Evolutionary conservation across 805 yeast genomes (phyloP), one percentile per base, ranked within the genome.

Genomic region (Maudiozyma serrabonitensis): DNA sequence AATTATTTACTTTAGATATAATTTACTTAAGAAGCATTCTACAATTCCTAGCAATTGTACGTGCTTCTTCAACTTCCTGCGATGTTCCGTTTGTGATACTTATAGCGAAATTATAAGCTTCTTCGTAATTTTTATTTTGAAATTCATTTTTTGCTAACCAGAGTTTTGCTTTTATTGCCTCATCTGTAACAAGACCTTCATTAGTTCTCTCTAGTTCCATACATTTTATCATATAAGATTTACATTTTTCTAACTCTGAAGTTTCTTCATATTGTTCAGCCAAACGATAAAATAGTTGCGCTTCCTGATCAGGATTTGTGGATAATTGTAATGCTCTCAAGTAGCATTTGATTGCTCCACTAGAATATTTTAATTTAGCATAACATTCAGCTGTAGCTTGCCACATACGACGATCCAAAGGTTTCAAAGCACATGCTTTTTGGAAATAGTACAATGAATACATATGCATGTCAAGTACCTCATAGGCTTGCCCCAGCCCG

Each of bases 401-500:
- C 99, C 99, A 93, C 87, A 91, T 89, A 56, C 99, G 72, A 58
- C 84, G 82, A 61, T 93, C 99, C 43, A 80, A 67, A 0, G 97
- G 97, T 59, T 86, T 89, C 55, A 93, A 71, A 12, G 89, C 78
- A 47, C 96, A 84, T 0, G 98, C 96, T 46, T 84, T 75, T 67
- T 93, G 96, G 64, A 88, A 93, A 64, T 93, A 93, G 66, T 88
- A 91, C 41, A 90, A 71, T 0, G 98, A 90, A 61, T 90, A 93
- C 52, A 87, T 72, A 62, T 87, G 93, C 96, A 91, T 91, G 57
- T 91, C 97, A 49, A 91, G 70, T 11, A 93, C 95, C 65, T 93
- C 99, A 63, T 93, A 93, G 1, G 98, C 98, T 67, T 93, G 98
- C 0, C 99, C 99, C 47, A 93, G 72, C 1, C 99, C 99, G 66